phyloP scores from a whole-genome alignment of 1,284 basidiomycete species.

The Ustilago vetiveriae region DNA sequence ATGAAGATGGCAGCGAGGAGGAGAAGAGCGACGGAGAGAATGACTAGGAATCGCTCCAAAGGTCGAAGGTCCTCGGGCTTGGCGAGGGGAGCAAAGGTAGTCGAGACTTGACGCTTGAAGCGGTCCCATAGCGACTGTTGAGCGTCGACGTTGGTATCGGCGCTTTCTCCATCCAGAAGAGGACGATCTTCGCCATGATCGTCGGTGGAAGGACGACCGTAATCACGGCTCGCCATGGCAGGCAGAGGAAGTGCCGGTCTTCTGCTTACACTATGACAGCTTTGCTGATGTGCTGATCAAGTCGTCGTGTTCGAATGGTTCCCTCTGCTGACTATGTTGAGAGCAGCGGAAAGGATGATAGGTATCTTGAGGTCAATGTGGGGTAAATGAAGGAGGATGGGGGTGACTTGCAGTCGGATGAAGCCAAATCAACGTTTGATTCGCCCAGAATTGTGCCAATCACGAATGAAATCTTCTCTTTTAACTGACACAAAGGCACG shows the following conservation, averaged over 20 bases:
- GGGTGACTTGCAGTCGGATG: too few relatives aligned
- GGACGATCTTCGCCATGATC: conserved; percentile 44
- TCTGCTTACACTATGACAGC: too few relatives aligned
- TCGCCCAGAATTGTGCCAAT: background rate
- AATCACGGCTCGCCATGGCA: conserved; percentile 36
- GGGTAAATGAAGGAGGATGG: background rate
- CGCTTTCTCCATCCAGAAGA: conserved; percentile 13
- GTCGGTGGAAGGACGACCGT: conserved; percentile 49
- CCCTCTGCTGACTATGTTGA: background rate
- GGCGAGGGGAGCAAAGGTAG: conserved; percentile 50
- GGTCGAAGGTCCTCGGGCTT: conserved; percentile 78
- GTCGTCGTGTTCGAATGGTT: background rate
- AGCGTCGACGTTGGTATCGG: background rate
- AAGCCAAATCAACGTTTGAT: background rate
- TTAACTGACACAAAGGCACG: conserved; percentile 4
- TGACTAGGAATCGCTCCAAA: conserved; percentile 83
- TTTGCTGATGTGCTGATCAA: background rate
- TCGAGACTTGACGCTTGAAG: conserved; percentile 42
- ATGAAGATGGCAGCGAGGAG: conserved; percentile 85
- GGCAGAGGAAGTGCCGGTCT: too few relatives aligned
- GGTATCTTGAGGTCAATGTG: conserved; percentile 2
- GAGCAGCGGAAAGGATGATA: background rate
- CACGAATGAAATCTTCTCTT: too few relatives aligned
- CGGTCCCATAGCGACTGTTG: conserved; percentile 28
- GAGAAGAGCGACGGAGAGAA: conserved; percentile 79